A percentile compares a stretch with the other conserved stretches of the same genome.
These are phyloP conservation scores for Begonia masoniana DNA, from an alignment of 306 rosid genomes.

Conservation along the genomic window DNA sequence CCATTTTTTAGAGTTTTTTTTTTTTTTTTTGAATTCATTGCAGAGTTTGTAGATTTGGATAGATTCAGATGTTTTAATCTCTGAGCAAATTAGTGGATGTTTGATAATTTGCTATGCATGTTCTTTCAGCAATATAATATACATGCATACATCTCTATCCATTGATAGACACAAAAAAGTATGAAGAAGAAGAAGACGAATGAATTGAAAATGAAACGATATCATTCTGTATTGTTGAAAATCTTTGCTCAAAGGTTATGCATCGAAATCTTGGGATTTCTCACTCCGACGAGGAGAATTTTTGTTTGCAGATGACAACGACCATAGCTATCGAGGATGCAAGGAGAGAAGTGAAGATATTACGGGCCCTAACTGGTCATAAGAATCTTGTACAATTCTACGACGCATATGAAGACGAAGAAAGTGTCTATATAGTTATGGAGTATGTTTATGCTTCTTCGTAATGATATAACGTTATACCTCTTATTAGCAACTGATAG, in stretches of 20 bases:
- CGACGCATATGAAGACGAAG: conserved; percentile 75
- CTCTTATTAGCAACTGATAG: conserved; percentile 1
- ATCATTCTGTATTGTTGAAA: not conserved
- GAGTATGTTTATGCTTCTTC: conserved; percentile 46
- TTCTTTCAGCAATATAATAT: no score
- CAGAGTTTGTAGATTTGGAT: not conserved
- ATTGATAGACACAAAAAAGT: no score
- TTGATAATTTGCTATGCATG: no score
- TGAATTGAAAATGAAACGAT: no score
- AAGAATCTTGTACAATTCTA: conserved; percentile 70
- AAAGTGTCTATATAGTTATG: conserved; percentile 66
- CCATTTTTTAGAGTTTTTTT: not conserved
- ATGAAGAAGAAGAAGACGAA: no score
- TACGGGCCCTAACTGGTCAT: conserved; percentile 67
- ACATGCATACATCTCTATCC: no score
- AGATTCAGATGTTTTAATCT: not conserved
- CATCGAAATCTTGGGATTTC: not conserved
- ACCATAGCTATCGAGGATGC: conserved; percentile 78
- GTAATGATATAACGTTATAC: not conserved
- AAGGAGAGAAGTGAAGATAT: conserved; percentile 79
- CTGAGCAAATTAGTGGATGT: no score
- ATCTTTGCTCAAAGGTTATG: not conserved
- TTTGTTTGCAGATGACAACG: conserved; percentile 67
- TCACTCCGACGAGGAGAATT: conserved; percentile 16
- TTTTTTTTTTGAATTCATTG: not conserved